Base-by-base conservation (phyloP, 768 basidiomycete species). In the Suillus variegatus region DNA sequence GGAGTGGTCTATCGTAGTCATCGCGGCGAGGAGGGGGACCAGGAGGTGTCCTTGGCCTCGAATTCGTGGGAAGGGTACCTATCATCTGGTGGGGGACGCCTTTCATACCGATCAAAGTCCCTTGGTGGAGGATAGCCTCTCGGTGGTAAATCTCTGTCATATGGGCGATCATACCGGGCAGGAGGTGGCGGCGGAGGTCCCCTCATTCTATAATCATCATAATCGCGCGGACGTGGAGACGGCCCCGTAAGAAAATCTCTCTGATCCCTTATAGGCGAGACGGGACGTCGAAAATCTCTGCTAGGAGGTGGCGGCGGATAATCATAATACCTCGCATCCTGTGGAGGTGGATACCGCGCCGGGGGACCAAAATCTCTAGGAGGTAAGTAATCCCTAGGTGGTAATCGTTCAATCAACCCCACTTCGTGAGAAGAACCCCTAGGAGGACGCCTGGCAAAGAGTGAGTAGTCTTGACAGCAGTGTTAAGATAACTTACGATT, bases 121-220 rank as follows among this genome's bases (percentile, higher is more conserved):
- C 75, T 71, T 65, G 81, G 77, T n/a, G 82, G 77, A 47, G 84
- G 81, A 74, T 87, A 87, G 66, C 80, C 80, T 67, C 86, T 83
- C 71, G 85, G 82, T 65, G 82, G 75, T 68, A 83, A 76, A n/a
- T 88, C 79, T 60, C 69, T 73, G 61, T 82, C 82, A 63, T 78
- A 67, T 56, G 76, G 83, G 56, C 91, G 86, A 52, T 86, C 84
- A 65, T 85, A 82, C 68, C 88, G 84, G 62, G 84, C 77, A n/a
- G 80, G 80, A 36, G 85, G 78, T 7, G 73, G 72, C 32, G 76
- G 75, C n/a, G 80, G 77, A 63, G 82, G 75, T 64, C 84, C 89
- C 55, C 89, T 83, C 70, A 75, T 70, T 71, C 88, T 83, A 68
- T 87, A 88, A 58, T 93, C 92, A 69, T 94, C 90, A 70, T 86